A percentile compares a stretch with the other conserved stretches of the same genome.
Conservation (phyloP, 108 stramenopile species). For the Aurantiochytrium sp. region DNA sequence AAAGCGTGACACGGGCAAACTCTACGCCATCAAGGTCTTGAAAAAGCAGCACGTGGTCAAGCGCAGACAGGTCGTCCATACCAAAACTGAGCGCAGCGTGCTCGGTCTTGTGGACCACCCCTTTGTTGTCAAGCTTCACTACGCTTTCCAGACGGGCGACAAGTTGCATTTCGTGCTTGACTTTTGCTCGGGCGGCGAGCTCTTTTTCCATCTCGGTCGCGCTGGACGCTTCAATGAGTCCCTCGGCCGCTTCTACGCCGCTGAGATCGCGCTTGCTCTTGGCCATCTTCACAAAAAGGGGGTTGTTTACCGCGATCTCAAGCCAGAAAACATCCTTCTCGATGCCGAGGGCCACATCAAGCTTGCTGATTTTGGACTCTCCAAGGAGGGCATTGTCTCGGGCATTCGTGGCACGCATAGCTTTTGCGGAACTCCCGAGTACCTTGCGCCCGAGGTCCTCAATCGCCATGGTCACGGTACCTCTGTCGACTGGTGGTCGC, state of each 20-base stretch:
- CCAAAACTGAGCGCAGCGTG: constrained; percentile 88
- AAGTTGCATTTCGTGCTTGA: constrained; percentile 47
- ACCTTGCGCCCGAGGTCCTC: constrained; percentile 44
- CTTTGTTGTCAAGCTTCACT: constrained; percentile 56
- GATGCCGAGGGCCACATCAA: constrained; percentile 42
- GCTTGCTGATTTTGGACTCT: constrained; percentile 41
- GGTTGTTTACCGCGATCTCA: constrained; percentile 46
- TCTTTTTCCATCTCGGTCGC: constrained; percentile 75
- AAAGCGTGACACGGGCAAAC: constrained; percentile 61
- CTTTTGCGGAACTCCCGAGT: constrained; percentile 56
- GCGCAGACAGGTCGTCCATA: constrained; percentile 87
- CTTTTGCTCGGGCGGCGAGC: constrained; percentile 46
- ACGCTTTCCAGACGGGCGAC: constrained; percentile 45
- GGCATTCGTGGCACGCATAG: constrained; percentile 29
- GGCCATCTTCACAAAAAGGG: constrained; percentile 45
- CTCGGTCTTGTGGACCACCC: constrained; percentile 64
- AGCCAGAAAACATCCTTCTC: constrained; percentile 33
- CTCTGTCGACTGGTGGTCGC: constrained; percentile 42
- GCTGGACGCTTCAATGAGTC: constrained; percentile 82
- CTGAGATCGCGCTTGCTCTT: constrained; percentile 51
- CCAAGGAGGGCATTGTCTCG: constrained; percentile 32
- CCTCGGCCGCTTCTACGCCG: constrained; percentile 62
- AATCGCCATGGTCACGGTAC: constrained; percentile 33
- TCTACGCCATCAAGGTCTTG: constrained; percentile 97
- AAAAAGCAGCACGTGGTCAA: constrained; percentile 81